Conservation (phyloP, 495 filamentous ascomycete genomes). For the Xylaria nigripes region DNA sequence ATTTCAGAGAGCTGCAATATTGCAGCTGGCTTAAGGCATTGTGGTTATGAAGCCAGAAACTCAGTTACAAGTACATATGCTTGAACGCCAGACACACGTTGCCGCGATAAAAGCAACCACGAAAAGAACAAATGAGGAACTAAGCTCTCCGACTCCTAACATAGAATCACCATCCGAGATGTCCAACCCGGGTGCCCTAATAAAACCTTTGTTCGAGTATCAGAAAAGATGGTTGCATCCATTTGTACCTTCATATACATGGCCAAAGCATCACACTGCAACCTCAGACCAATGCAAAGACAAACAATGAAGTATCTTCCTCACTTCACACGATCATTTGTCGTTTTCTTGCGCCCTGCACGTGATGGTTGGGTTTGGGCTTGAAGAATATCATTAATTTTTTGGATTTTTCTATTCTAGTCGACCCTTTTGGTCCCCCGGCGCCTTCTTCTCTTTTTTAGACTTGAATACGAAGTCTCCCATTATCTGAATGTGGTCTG, state of each 20-base stretch:
- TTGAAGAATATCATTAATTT: not conserved
- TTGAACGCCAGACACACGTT: slow-evolving; percentile 9
- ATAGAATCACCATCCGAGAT: slow-evolving; percentile 12
- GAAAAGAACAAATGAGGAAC: slow-evolving; percentile 8
- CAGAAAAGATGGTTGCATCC: slow-evolving; percentile 21
- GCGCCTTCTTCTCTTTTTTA: slow-evolving; percentile 69
- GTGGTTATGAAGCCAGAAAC: not conserved
- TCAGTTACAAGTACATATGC: slow-evolving; percentile 9
- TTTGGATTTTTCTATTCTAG: not conserved
- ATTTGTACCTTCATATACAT: slow-evolving; percentile 20
- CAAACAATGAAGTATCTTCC: slow-evolving; percentile 3
- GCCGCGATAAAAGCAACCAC: not conserved
- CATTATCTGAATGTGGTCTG: slow-evolving; percentile 88
- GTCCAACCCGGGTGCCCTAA: slow-evolving; percentile 14
- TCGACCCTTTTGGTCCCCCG: slow-evolving; percentile 38
- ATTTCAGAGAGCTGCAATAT: not conserved
- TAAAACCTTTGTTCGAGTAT: slow-evolving; percentile 18
- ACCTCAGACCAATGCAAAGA: not conserved
- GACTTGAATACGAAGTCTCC: slow-evolving; percentile 87
- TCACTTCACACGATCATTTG: not conserved
- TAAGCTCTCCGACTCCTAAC: slow-evolving; percentile 8
- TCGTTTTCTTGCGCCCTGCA: not conserved
- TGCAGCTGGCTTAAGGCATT: slow-evolving; percentile 4
- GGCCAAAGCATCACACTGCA: slow-evolving; percentile 5
- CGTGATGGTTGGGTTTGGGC: not conserved